Evolutionary conservation across 306 rosid genomes (phyloP).

Genomic region (Lathyrus sativus): DNA sequence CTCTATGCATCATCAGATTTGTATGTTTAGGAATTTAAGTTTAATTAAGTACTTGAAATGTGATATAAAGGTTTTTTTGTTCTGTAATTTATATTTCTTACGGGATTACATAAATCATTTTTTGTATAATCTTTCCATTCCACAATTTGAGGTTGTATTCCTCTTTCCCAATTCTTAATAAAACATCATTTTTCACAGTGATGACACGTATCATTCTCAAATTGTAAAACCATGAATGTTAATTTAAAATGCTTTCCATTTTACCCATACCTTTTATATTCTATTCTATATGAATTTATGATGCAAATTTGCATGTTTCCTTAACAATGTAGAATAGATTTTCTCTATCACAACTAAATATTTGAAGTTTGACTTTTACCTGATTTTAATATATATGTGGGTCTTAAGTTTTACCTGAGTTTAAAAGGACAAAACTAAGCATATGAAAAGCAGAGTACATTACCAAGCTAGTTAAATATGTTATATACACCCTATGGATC

Average conservation of each 20-base stretch:
- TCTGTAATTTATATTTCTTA: background rate
- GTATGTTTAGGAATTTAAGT: background rate
- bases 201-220: background rate
- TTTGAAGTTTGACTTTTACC: background rate
- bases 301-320: too few relatives aligned
- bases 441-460: background rate
- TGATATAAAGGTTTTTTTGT: background rate
- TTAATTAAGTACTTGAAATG: too few relatives aligned
- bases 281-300: background rate
- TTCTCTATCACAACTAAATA: background rate
- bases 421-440: background rate
- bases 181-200: background rate
- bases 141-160: background rate
- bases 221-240: background rate
- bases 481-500: conserved; percentile 18
- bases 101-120: too few relatives aligned
- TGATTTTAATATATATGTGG: too few relatives aligned
- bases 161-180: background rate
- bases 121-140: background rate
- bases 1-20: background rate
- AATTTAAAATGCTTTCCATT: background rate
- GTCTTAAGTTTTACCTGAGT: too few relatives aligned
- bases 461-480: conserved; percentile 22
- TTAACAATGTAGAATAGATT: background rate
- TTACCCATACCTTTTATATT: background rate